phyloP scores from a whole-genome alignment of 176 grass and related monocot species.

The Oryza coarctata region DNA sequence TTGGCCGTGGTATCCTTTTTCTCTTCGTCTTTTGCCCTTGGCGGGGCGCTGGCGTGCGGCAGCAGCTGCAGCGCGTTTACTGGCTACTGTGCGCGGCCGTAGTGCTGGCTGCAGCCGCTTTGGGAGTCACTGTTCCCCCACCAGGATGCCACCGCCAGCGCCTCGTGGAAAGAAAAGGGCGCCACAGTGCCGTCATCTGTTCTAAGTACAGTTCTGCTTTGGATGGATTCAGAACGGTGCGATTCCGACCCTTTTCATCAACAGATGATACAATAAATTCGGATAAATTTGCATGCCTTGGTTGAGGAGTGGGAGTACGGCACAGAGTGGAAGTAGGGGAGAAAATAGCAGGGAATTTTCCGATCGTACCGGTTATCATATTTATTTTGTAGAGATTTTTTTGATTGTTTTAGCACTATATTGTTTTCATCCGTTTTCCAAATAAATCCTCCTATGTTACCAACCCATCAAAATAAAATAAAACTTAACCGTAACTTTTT shows the following conservation, averaged over 20 bases:
- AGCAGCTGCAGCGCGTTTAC: constrained; percentile 34
- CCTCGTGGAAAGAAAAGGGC: constrained; percentile 40
- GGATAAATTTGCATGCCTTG: too few species aligned
- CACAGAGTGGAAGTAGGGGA: too few species aligned
- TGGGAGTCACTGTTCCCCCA: constrained; percentile 53
- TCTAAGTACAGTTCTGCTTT: not conserved
- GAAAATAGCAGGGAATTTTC: too few species aligned
- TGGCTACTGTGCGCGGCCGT: constrained; percentile 39
- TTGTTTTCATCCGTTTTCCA: too few species aligned
- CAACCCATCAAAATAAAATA: too few species aligned
- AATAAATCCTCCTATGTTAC: too few species aligned
- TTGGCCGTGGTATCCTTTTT: constrained; percentile 27
- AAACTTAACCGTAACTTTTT: too few species aligned
- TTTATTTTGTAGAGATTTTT: too few species aligned
- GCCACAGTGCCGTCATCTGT: not conserved
- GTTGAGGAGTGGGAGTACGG: too few species aligned
- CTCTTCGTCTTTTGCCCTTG: constrained; percentile 11
- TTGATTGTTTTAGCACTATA: too few species aligned
- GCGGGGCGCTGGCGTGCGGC: not conserved
- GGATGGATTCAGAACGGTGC: not conserved
- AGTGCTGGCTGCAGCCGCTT: constrained; percentile 34
- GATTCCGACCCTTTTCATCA: not conserved
- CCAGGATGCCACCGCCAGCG: constrained; percentile 38
- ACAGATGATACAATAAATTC: not conserved
- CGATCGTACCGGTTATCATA: too few species aligned